Base-by-base conservation (phyloP, 179 eudicot species). In the Vitellaria paradoxa region DNA sequence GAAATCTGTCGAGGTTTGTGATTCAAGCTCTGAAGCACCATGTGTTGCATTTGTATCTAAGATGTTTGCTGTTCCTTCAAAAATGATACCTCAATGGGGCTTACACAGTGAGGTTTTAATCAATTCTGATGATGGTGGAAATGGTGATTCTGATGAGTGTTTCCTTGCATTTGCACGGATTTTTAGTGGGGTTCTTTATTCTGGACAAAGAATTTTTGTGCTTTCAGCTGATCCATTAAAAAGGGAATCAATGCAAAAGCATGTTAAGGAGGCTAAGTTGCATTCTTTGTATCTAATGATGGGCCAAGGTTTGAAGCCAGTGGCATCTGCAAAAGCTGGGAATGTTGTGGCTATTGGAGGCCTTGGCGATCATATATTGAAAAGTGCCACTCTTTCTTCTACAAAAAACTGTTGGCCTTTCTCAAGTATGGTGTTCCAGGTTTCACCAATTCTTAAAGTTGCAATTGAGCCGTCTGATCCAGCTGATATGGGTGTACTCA, bases 391-490 rank as follows among this genome's bases (percentile, higher is more conserved):
- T 57, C 97, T 95, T 81, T 91, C 95, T 78, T 87, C 97, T 24
- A 90, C 92, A 3, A 87, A 79, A 61, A 87, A 90, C 68, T 89
- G 95, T 74, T 95, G 99, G 99, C 99, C 97, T 62, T 95, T 30
- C 37, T 93, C 97, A 9, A 95, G 97, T 76, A 89, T 93, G 95
- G 86, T 88, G 84, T 95, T 95, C 82, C 99, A 95, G 73, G 97
- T 93, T 62, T 83, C 97, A 23, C 99, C 99, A 5, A 93, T 90
- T 71, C 92, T 95, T 17, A 93, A 93, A 86, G 99, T 95, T 74
- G 98, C 98, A 12, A 89, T 94, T 72, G 98, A 94, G 82, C 97
- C 97, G 62, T 91, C 97, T 17, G 94, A 94, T 81, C 97, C 97
- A 11, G 89, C 90, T 57, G 97, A 95, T 77, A 91, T 95, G 91